Base-by-base conservation (phyloP, 352 stramenopile species). In the Phytopythium oedochilum region DNA sequence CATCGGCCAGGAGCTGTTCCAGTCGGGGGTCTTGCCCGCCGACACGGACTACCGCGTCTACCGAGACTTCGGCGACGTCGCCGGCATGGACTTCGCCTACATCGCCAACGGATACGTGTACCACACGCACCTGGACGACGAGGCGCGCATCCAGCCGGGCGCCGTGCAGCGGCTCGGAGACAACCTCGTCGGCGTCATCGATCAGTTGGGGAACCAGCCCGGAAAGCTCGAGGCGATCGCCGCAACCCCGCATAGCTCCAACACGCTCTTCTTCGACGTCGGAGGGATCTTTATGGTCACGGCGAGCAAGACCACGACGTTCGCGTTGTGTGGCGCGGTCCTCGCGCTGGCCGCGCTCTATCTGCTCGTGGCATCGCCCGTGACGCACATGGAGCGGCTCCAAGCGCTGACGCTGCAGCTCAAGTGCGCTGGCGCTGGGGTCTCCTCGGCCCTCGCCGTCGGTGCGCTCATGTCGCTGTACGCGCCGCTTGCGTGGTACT, bases 21-120 rank as follows among this genome's bases (percentile, higher is more conserved):
- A 92, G 61, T 86, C 73, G 15, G 82, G 82, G 4, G 69, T 89
- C 29, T 83, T 92, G 45, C 78, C 65, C 7, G 82, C 73, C 26
- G 77, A 89, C 47, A 92, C 82, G 7, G 82, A 92, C 57, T 92
- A 84, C 55, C 73, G 76, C 34, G 73, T 88, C 7, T 92, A 92
- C 56, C 69, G 76, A 17, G 77, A 89, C 42, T 89, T 88, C 59
- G 81, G 81, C 9, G 71, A 68, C 29, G 71, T 92, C n/a, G 74
- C 82, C 14, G 82, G 82, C 20, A 92, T 92, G 78, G 82, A 92
- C 53, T 89, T 92, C 61, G 82, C 82, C 3, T 92, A 88, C 55
- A 85, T 92, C 32, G 71, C 78, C 12, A 92, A 92, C 34, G 82
- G 82, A 6, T 92, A 92, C 56, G 82, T 92, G 17, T 92, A 92